A percentile compares a stretch with the other conserved stretches of the same genome.
These are phyloP conservation scores for Teratosphaeria destructans DNA, from an alignment of 2,329 filamentous ascomycete genomes.

Conservation along the genomic window DNA sequence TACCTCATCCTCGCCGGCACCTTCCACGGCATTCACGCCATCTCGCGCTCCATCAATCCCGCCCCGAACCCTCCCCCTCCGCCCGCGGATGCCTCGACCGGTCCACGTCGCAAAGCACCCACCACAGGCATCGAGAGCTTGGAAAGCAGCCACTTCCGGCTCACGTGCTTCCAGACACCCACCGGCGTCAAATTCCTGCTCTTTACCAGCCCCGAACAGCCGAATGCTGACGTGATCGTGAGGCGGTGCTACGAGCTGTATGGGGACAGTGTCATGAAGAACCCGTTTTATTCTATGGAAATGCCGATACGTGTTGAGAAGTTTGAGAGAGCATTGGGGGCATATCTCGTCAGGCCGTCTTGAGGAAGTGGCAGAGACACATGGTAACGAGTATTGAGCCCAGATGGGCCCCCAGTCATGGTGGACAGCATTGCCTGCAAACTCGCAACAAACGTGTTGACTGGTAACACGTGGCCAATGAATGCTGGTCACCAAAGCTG, in stretches of 20 bases:
- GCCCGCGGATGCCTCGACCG: conserved; percentile 22
- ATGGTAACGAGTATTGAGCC: neutral
- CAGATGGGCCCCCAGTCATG: neutral
- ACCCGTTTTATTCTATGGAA: conserved; percentile 95
- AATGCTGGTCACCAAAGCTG: too few relatives aligned
- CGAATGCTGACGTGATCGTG: conserved; percentile 75
- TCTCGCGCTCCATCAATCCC: conserved; percentile 43
- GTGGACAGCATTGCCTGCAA: neutral
- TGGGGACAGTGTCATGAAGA: conserved; percentile 98
- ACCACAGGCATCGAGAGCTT: conserved; percentile 80
- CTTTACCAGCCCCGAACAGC: conserved; percentile 83
- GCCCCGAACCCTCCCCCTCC: conserved; percentile 19
- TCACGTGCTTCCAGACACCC: conserved; percentile 91
- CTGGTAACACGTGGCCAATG: too few relatives aligned
- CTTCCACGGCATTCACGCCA: conserved; percentile 73
- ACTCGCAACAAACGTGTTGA: too few relatives aligned
- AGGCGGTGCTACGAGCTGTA: conserved; percentile 88
- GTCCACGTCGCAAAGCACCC: conserved; percentile 35
- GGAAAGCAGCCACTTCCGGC: conserved; percentile 84
- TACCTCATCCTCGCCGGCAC: conserved; percentile 94
- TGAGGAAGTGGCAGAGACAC: neutral
- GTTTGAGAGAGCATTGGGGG: conserved; percentile 60
- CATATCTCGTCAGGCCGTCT: conserved; percentile 25
- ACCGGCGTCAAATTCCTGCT: conserved; percentile 93
- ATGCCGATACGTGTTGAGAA: conserved; percentile 95